Conservation (phyloP, 2,329 filamentous ascomycete genomes). For the Claviceps digitariae region DNA sequence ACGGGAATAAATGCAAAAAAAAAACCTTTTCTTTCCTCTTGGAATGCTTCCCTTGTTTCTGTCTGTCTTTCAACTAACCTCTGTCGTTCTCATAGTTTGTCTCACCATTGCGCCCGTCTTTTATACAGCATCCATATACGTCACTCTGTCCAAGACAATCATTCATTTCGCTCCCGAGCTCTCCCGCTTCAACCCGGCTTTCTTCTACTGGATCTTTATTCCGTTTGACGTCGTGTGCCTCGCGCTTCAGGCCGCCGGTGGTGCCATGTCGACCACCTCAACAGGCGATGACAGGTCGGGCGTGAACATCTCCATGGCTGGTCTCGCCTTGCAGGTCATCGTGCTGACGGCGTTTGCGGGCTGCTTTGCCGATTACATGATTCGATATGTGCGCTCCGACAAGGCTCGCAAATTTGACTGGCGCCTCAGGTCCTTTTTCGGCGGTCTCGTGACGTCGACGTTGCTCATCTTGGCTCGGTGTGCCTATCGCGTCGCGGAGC, state of each 20-base stretch:
- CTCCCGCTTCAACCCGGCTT: conserved; percentile 28
- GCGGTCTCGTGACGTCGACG: conserved; percentile 38
- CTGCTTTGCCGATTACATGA: conserved; percentile 36
- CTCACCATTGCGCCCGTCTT: conserved; percentile 36
- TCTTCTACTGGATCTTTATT: conserved; percentile 37
- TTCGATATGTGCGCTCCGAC: conserved; percentile 24
- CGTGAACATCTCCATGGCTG: conserved; percentile 30
- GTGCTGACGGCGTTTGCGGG: conserved; percentile 38
- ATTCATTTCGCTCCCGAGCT: conserved; percentile 25
- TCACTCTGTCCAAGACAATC: conserved; percentile 38
- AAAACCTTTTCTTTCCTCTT: background rate
- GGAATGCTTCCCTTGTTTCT: background rate
- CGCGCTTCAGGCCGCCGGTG: conserved; percentile 42
- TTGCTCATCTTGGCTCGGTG: conserved; percentile 48
- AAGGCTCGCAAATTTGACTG: conserved; percentile 12
- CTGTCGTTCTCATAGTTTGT: conserved; percentile 27
- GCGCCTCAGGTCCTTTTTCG: conserved; percentile 31
- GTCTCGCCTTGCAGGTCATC: conserved; percentile 45
- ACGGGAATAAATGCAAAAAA: background rate
- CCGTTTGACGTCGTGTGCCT: conserved; percentile 44
- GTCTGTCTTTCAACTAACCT: background rate
- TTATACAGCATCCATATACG: conserved; percentile 51
- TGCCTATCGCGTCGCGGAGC: conserved; percentile 51
- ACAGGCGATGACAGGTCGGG: conserved; percentile 24
- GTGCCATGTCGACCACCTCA: conserved; percentile 34